phyloP scores from a whole-genome alignment of 2,329 filamentous ascomycete species.

The Aureobasidium sp. region DNA sequence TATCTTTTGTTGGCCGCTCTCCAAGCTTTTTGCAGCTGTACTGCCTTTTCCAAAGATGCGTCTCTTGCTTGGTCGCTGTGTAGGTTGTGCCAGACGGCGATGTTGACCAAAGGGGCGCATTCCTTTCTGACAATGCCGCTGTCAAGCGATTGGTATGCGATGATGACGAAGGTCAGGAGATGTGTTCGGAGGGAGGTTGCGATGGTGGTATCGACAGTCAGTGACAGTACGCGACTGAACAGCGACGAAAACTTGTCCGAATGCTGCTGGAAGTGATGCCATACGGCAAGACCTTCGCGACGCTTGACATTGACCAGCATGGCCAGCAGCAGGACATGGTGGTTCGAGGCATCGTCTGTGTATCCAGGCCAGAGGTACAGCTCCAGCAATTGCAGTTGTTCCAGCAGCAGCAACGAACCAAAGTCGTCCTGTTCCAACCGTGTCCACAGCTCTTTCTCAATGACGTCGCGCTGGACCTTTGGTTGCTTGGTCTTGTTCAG shows the following conservation, averaged over 20 bases:
- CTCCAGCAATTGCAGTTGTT: constrained; percentile 86
- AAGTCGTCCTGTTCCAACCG: constrained; percentile 76
- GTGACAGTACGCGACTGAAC: constrained; percentile 81
- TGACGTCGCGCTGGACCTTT: constrained; percentile 69
- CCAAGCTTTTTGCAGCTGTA: constrained; percentile 84
- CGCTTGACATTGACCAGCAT: constrained; percentile 83
- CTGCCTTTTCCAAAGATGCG: constrained; percentile 60
- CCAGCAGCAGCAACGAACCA: constrained; percentile 69
- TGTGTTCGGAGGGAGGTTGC: constrained; percentile 55
- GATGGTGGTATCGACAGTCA: constrained; percentile 57
- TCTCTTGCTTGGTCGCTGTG: constrained; percentile 71
- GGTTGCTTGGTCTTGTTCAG: constrained; percentile 56
- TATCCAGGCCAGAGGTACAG: constrained; percentile 95
- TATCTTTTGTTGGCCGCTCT: constrained; percentile 78
- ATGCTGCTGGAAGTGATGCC: constrained; percentile 71
- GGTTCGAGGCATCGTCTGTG: constrained; percentile 78
- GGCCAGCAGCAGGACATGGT: constrained; percentile 81
- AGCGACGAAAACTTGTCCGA: constrained; percentile 78
- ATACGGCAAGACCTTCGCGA: constrained; percentile 77
- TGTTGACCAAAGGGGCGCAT: constrained; percentile 89
- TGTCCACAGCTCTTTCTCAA: constrained; percentile 88
- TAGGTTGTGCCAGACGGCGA: constrained; percentile 92
- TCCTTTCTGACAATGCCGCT: constrained; percentile 85
- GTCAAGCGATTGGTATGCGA: constrained; percentile 90
- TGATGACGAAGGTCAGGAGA: constrained; percentile 82